Base-by-base conservation (phyloP, 108 stramenopile genomes). In the Aurantiochytrium sp. region DNA sequence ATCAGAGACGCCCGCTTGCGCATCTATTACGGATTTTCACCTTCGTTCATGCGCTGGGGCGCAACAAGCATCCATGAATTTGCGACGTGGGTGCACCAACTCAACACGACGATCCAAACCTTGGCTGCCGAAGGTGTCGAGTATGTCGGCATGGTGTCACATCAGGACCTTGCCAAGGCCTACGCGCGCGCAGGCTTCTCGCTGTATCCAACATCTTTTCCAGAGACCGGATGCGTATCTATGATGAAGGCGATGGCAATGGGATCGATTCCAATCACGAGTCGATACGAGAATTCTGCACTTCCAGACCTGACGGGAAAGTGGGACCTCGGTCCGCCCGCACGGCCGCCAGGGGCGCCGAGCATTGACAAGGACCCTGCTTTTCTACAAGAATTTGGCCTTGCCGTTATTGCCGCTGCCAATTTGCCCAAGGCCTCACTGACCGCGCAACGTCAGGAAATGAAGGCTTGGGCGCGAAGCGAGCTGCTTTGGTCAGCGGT, bases 211-310 rank as follows among this genome's bases (percentile, higher is more conserved):
- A 93, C 94, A 58, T 55, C 90, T 14, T 94, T 44, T 51, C 90
- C 88, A 47, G 94, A 94, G 88, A 94, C 94, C 44, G 94, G 93
- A 6, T 94, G 94, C 44, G 88, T 94, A 4, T 59, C 94, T 25
- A 45, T 93, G 5, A 92, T 93, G 58, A 93, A 92, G 90, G 93
- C 94, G 16, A 92, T 93, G 94, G 91, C 91, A 4, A 83, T 89
- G 73, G 94, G 94, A 16, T 87, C 90, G 25, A 89, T 94, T n/a
- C 94, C 94, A 28, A 88, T 94, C 83, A 94, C 94, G 12, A 90
- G 89, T 28, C 90, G 93, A 4, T 92, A 59, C 87, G 88, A 59
- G 43, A 59, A 71, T 5, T 93, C 92, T 5, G 58, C 91, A 8
- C 89, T 93, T 25, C 92, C 92, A n/a, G 92, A 93, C 44, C 60